Conservation (phyloP, 495 filamentous ascomycete species). For the Xylaria curta region DNA sequence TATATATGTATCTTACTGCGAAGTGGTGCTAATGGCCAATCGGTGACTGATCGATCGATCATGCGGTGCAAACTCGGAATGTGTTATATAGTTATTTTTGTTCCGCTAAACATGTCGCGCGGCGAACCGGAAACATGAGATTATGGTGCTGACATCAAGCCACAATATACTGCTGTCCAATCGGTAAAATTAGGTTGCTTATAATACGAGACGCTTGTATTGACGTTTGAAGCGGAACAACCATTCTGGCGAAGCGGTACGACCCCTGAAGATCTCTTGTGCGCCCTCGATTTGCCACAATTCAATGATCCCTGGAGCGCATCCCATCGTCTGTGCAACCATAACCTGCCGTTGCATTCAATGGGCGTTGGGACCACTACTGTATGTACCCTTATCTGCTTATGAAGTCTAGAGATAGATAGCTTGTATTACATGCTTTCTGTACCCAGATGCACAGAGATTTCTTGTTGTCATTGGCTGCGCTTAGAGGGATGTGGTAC, state of each 20-base stretch:
- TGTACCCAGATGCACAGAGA: not conserved
- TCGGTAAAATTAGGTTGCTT: conserved; percentile 10
- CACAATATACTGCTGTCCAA: conserved; percentile 4
- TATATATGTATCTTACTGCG: not conserved
- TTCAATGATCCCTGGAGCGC: conserved; percentile 17
- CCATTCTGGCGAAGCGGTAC: conserved; percentile 6
- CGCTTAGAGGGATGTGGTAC: not conserved
- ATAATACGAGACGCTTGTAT: conserved; percentile 22
- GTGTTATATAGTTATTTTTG: not conserved
- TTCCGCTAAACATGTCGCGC: not conserved
- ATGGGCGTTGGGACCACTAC: not conserved
- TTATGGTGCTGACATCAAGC: conserved; percentile 16
- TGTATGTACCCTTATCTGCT: conserved; percentile 4
- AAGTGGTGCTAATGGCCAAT: conserved; percentile 5
- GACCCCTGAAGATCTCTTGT: conserved; percentile 24
- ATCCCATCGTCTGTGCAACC: conserved; percentile 21
- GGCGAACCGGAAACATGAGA: conserved; percentile 4
- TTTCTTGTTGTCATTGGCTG: conserved; percentile 1
- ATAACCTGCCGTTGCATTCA: conserved; percentile 19
- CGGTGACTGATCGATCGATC: not conserved
- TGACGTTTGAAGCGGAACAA: conserved; percentile 3
- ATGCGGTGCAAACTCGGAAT: conserved; percentile 16
- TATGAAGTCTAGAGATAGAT: not conserved
- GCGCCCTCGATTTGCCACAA: conserved; percentile 12
- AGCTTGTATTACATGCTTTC: conserved; percentile 10